Conservation (phyloP, 768 basidiomycete genomes). For the Lentinus brumalis region DNA sequence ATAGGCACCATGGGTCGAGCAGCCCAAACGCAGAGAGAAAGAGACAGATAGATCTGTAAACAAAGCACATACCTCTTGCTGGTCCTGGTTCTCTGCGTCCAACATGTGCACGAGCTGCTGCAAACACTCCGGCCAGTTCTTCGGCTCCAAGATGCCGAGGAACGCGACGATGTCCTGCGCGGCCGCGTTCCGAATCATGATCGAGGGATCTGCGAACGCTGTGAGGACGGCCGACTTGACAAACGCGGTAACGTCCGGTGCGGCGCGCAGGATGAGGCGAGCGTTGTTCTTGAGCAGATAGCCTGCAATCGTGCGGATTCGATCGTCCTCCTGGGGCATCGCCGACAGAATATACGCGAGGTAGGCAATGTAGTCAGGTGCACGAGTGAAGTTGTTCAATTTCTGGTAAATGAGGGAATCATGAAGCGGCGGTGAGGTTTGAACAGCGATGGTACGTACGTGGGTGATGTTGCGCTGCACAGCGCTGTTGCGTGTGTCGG, state of each 20-base stretch:
- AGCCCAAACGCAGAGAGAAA: too few species aligned
- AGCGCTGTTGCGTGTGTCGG: constrained; percentile 68
- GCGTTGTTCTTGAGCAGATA: constrained; percentile 97
- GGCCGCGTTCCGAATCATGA: constrained; percentile 92
- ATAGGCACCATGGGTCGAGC: too few species aligned
- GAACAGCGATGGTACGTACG: constrained; percentile 45
- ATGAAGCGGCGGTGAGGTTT: constrained; percentile 18
- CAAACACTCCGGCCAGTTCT: constrained; percentile 94
- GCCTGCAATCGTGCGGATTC: constrained; percentile 93
- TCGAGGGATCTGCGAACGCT: constrained; percentile 78
- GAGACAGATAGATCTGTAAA: too few species aligned
- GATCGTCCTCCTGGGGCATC: constrained; percentile 82
- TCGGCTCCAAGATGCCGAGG: constrained; percentile 84
- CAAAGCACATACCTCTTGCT: constrained; percentile 75
- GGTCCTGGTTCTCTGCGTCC: constrained; percentile 71
- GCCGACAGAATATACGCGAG: constrained; percentile 89
- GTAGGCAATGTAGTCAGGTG: constrained; percentile 95
- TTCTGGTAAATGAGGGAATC: constrained; percentile 50
- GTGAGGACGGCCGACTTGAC: constrained; percentile 76
- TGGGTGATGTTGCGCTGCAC: constrained; percentile 80
- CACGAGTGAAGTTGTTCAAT: constrained; percentile 83
- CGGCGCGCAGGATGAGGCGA: constrained; percentile 68
- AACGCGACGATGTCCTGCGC: constrained; percentile 92
- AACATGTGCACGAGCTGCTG: constrained; percentile 80
- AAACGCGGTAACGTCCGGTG: constrained; percentile 67